Conservation (phyloP, 345 rosid genomes). For the Heritiera fomes region DNA sequence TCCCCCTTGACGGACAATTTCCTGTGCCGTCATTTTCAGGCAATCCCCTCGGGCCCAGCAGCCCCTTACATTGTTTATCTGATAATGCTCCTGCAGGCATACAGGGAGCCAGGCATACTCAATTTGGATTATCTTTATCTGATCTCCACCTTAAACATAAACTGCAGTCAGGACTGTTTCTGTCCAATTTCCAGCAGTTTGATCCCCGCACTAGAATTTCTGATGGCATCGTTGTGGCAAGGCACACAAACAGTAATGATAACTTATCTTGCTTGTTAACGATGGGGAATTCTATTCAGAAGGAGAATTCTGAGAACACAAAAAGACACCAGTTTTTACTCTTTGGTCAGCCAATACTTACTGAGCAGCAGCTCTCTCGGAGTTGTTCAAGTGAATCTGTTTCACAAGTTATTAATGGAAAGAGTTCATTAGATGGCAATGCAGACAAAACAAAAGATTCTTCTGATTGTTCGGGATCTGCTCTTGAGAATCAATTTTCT, state of each 20-base stretch:
- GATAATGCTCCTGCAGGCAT: constrained; percentile 87
- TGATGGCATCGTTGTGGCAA: constrained; percentile 34
- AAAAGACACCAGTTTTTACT: constrained; percentile 75
- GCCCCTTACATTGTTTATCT: constrained; percentile 59
- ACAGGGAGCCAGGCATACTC: constrained; percentile 99
- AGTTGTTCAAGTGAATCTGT: constrained; percentile 41
- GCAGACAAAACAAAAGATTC: constrained; percentile 28
- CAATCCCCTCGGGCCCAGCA: constrained; percentile 49
- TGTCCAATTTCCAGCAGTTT: constrained; percentile 52
- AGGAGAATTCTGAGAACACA: constrained; percentile 49
- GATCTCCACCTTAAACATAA: constrained; percentile 65
- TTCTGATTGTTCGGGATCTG: constrained; percentile 35
- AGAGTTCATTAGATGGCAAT: constrained; percentile 27
- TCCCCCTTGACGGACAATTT: constrained; percentile 55
- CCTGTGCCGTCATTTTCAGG: constrained; percentile 56
- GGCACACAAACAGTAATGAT: constrained; percentile 38
- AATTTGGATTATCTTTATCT: constrained; percentile 70
- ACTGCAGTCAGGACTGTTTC: constrained; percentile 59
- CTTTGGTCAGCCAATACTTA: constrained; percentile 85
- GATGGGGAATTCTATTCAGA: constrained; percentile 57
- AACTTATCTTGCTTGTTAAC: constrained; percentile 77
- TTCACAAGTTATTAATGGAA: constrained; percentile 33
- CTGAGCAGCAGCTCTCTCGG: constrained; percentile 59
- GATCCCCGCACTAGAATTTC: constrained; percentile 46
- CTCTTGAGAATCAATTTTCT: constrained; percentile 30